Percentiles rank a stretch among this genome's conserved stretches.
Evolutionary conservation across 768 basidiomycete genomes (phyloP).

Genomic region (Amanita exitialis): DNA sequence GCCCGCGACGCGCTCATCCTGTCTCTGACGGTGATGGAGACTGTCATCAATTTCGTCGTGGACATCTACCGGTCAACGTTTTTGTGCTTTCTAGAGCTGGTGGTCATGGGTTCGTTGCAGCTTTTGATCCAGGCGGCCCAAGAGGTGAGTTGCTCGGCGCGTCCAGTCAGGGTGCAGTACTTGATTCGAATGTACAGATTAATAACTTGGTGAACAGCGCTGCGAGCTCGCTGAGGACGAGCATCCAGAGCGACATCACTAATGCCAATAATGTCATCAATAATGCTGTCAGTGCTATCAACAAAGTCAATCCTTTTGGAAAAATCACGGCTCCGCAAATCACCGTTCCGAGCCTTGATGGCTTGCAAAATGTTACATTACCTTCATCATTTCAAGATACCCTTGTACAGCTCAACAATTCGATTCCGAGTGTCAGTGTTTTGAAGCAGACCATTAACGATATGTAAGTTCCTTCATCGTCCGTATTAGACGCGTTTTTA

Average conservation of each 20-base stretch:
- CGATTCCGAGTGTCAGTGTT: conserved; percentile 69
- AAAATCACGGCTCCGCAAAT: conserved; percentile 65
- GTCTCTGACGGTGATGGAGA: conserved; percentile 77
- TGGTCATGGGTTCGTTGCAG: conserved; percentile 70
- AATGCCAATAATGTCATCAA: conserved; percentile 62
- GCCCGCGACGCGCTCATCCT: conserved; percentile 67
- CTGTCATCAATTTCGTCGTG: conserved; percentile 84
- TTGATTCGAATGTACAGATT: conserved; percentile 35
- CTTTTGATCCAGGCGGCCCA: conserved; percentile 77
- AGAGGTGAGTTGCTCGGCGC: conserved; percentile 41
- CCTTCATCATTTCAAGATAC: conserved; percentile 68
- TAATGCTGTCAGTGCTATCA: conserved; percentile 54
- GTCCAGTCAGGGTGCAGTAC: background rate
- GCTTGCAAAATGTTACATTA: conserved; percentile 70
- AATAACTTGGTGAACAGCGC: conserved; percentile 55
- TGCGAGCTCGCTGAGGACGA: conserved; percentile 49
- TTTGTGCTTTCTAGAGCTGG: conserved; percentile 87
- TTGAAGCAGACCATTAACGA: conserved; percentile 58
- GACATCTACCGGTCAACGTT: conserved; percentile 90
- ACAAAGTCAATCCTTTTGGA: conserved; percentile 67
- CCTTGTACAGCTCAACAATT: conserved; percentile 67
- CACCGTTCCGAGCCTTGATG: conserved; percentile 60
- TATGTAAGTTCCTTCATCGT: conserved; percentile 39
- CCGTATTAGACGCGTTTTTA: background rate
- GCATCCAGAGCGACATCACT: conserved; percentile 62